Evolutionary conservation across 768 basidiomycete species (phyloP), one percentile per base, ranked within the genome.

Genomic region (Lactarius vividus): DNA sequence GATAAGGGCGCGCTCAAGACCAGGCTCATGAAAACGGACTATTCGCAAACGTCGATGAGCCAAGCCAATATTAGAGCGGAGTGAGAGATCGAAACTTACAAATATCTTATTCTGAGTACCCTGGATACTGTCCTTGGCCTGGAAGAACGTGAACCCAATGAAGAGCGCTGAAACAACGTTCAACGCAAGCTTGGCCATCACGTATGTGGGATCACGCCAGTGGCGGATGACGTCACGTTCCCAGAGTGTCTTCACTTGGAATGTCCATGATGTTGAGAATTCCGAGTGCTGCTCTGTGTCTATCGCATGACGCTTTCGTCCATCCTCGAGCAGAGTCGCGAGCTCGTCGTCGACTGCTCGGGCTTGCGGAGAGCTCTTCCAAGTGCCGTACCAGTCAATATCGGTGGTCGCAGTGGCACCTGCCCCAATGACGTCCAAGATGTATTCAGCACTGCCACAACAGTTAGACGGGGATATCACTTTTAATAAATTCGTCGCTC

Each of bases 381-480:
- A 96, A 57, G 93, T 79, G 67, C 92, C 86, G 63, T 87, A 86
- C 94, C 94, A 96, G 72, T 96, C 94, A 37, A 85, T 84, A 62
- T 88, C 82, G 44, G 92, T 81, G 57, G 86, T 82, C 0, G 88
- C 83, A 13, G 87, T 81, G 53, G 90, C 82, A 58, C 92, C 92
- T 63, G 92, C 91, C 67, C 94, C 93, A 66, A 94, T 94, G n/a
- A 88, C 91, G 62, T 91, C 88, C 4, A 94, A 81, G 86, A 90
- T 88, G 71, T 84, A 91, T 75, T 75, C 84, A 10, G 84, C 84
- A 5, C 49, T 52, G 23, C 13, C 0, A 11, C 26, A 26, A 52
- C 23, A 16, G 49, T 52, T 26, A 52, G 23, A 52, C 26, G 11
- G 26, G 11, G 23, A 49, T 26, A 15, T 6, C 49, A 52, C 11